phyloP scores from a whole-genome alignment of 148 eudicot genomes.

The Chenopodium formosanum region DNA sequence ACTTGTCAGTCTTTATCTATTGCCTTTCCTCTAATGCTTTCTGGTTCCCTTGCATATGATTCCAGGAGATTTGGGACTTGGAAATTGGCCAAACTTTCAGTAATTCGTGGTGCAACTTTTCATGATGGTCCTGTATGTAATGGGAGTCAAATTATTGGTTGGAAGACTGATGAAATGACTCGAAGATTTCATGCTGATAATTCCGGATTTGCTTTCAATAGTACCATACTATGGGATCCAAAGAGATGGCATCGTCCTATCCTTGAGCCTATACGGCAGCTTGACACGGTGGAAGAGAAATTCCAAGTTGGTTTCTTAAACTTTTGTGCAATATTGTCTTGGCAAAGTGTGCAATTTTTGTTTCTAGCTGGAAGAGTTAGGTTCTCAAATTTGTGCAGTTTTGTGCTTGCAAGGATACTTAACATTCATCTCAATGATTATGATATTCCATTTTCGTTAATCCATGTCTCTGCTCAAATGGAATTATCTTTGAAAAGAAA shows the following conservation, averaged over 20 bases:
- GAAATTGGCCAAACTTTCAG: slow-evolving; percentile 54
- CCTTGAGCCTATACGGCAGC: slow-evolving; percentile 58
- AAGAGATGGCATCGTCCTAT: slow-evolving; percentile 64
- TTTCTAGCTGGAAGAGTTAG: not conserved
- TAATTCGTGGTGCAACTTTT: slow-evolving; percentile 24
- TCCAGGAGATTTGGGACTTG: slow-evolving; percentile 87
- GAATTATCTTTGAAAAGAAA: not conserved
- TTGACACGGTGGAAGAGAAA: slow-evolving; percentile 43
- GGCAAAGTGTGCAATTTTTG: not conserved
- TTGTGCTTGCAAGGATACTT: not conserved
- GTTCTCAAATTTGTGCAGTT: not conserved
- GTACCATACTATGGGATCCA: slow-evolving; percentile 87
- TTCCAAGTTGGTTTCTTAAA: slow-evolving; percentile 42
- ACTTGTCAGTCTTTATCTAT: not conserved
- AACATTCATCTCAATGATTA: not conserved
- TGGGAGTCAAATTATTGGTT: slow-evolving; percentile 63
- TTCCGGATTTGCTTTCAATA: slow-evolving; percentile 83
- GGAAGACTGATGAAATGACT: slow-evolving; percentile 50
- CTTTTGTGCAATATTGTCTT: not conserved
- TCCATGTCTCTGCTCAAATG: not conserved
- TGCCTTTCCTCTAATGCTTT: not conserved
- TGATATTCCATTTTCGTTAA: not conserved
- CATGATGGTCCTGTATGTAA: slow-evolving; percentile 77
- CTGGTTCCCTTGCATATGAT: slow-evolving; percentile 7
- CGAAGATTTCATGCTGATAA: slow-evolving; percentile 70